Conservation (phyloP, 441 rosid species). For the Pelargonium cotyledonis region DNA sequence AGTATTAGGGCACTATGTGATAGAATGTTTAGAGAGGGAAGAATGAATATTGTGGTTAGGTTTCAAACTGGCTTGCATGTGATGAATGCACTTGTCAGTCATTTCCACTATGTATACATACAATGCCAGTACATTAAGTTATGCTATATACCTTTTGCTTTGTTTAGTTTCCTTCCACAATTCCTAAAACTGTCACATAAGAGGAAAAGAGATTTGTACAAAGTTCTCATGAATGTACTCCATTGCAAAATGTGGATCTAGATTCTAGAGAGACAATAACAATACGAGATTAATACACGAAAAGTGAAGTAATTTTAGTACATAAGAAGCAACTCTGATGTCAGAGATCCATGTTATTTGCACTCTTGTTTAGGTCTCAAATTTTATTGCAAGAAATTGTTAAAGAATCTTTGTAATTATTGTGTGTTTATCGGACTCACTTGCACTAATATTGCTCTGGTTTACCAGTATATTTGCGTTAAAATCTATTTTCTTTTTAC, state of each 20-base stretch:
- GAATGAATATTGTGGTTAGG: background rate
- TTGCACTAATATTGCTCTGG: background rate
- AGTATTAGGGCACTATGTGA: background rate
- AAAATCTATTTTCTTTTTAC: slow-evolving; percentile 20
- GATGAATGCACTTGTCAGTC: background rate
- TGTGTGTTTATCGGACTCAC: background rate
- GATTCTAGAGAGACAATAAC: background rate
- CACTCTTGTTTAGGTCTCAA: background rate
- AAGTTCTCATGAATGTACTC: background rate
- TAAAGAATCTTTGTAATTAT: background rate
- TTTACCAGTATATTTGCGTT: slow-evolving; percentile 16
- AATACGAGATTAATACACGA: background rate
- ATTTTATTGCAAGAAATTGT: background rate
- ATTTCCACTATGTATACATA: background rate
- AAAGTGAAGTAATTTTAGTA: background rate
- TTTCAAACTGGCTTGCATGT: background rate
- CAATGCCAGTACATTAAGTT: background rate
- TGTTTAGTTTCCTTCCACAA: background rate
- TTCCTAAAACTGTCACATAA: background rate
- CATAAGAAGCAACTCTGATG: background rate
- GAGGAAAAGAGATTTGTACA: background rate
- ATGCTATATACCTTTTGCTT: too few species aligned
- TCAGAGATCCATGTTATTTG: background rate
- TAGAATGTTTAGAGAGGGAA: background rate
- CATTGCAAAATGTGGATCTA: background rate